Percentiles rank a stretch among this genome's conserved stretches.
Evolutionary conservation across 192 early-diverging fungal species (phyloP).

Genomic region (Chytriomyces sp.): DNA sequence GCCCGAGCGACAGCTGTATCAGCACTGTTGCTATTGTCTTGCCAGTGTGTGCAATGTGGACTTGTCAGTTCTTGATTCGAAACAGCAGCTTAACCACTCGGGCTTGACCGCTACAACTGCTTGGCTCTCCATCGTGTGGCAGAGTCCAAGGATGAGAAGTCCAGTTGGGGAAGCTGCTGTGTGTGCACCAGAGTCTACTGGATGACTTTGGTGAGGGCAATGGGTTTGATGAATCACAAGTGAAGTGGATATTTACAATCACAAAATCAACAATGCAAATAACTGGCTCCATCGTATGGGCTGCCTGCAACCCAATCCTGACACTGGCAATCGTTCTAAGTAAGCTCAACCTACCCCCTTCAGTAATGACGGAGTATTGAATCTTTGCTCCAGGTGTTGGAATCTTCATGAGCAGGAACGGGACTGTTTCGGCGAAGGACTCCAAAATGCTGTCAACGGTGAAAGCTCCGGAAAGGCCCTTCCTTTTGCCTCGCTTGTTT

Average conservation of each 20-base stretch:
- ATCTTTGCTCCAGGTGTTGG: constrained; percentile 8
- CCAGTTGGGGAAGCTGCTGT: too few relatives aligned
- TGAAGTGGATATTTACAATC: not conserved
- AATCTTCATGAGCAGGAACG: constrained; percentile 8
- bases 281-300: not conserved
- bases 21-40: too few relatives aligned
- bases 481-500: constrained; percentile 32
- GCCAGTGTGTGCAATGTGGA: too few relatives aligned
- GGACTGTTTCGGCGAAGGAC: constrained; percentile 36
- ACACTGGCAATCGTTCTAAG: constrained; percentile 10
- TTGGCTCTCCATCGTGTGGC: not conserved
- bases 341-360: not conserved
- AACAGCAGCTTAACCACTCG: too few relatives aligned
- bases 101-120: too few relatives aligned
- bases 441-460: constrained; percentile 70
- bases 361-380: not conserved
- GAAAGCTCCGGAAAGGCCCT: constrained; percentile 18
- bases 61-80: too few relatives aligned
- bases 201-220: too few relatives aligned
- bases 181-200: too few relatives aligned
- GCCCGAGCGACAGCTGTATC: too few relatives aligned
- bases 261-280: not conserved
- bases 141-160: not conserved
- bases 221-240: not conserved
- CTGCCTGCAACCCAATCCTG: constrained; percentile 28